Evolutionary conservation across 2,329 filamentous ascomycete species (phyloP).

Genomic region (Pezicula carpinea): DNA sequence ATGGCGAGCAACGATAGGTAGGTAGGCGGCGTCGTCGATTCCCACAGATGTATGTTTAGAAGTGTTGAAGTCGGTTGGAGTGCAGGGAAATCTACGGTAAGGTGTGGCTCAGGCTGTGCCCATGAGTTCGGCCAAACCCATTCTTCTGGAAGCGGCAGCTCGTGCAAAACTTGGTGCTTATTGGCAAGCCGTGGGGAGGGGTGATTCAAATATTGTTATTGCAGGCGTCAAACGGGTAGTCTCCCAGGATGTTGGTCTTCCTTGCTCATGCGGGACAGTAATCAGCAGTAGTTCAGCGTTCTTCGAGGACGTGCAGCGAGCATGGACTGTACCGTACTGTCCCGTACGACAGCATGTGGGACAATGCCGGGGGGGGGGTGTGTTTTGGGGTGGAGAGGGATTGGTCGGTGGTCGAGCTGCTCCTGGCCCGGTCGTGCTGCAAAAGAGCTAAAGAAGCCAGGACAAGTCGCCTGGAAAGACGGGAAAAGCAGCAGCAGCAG

Average conservation of each 20-base stretch:
- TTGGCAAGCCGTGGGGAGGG: conserved; percentile 16
- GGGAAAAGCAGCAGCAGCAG: not conserved
- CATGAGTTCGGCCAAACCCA: conserved; percentile 23
- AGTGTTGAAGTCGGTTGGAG: conserved; percentile 15
- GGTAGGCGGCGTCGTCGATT: not conserved
- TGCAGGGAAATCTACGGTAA: conserved; percentile 15
- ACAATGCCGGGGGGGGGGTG: conserved; percentile 17
- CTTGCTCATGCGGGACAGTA: conserved; percentile 22
- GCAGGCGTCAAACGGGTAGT: conserved; percentile 17
- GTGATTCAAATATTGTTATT: conserved; percentile 7
- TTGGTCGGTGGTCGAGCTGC: conserved; percentile 7
- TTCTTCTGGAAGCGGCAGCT: conserved; percentile 28
- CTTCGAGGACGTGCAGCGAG: not conserved
- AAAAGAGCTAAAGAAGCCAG: not conserved
- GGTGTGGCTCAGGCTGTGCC: conserved; percentile 27
- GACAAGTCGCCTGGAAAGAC: not conserved
- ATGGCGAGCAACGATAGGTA: conserved; percentile 13
- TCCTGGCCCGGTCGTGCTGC: not conserved
- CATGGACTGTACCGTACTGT: not conserved
- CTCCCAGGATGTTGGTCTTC: conserved; percentile 14
- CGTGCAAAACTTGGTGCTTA: conserved; percentile 16
- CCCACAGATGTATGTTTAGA: conserved; percentile 9
- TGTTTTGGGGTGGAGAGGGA: conserved; percentile 17
- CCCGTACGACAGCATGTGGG: conserved; percentile 6
- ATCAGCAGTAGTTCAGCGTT: too few relatives aligned